Base-by-base conservation (phyloP, 1,139 yeast genomes). In the Pichia sp. region DNA sequence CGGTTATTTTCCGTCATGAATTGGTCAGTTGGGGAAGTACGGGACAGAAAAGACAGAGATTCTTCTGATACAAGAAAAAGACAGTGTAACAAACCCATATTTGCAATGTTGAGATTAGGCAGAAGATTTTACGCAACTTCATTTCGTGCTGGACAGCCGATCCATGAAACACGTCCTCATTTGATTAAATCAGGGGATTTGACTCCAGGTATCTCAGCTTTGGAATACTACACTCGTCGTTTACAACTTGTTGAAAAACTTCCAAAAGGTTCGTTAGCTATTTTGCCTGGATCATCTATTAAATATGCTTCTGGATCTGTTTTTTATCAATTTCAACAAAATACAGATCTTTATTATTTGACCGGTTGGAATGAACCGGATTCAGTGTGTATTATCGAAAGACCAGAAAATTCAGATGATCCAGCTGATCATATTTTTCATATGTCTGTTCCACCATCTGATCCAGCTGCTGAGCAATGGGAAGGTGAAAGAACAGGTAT, bases 281-380 rank as follows among this genome's bases (percentile, higher is more conserved):
- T 91, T 30, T 60, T 89, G 4, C 76, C 83, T 2, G 95, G 97
- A 0, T 75, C 77, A 53, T 69, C 73, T 30, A 69, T 81, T 8
- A 82, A 86, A 57, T 86, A 69, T 61, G 86, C 95, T 13, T 80
- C 96, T 0, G 95, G 95, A 1, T 77, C 91, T 11, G 98, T 91
- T 1, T 91, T 91, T 55, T 78, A 88, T 57, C 84, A 82, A 40
- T 93, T 93, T 58, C 94, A 89, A 55, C 99, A 91, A 62, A 83
- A 88, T 55, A 93, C 86, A 42, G 89, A 91, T 59, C 68, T 93
- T 27, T 88, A 65, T 61, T 91, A 91, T 60, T 61, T 91, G 49
- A 81, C 95, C 1, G 97, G 97, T 8, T 89, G 96, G 84, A 70
- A 85, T 46, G 98, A 91, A 59, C 96, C 98, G 2, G 81, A 84